Evolutionary conservation across 2,329 filamentous ascomycete species (phyloP), one percentile per base, ranked within the genome.

Genomic region (Plectosphaerella cucumerina): DNA sequence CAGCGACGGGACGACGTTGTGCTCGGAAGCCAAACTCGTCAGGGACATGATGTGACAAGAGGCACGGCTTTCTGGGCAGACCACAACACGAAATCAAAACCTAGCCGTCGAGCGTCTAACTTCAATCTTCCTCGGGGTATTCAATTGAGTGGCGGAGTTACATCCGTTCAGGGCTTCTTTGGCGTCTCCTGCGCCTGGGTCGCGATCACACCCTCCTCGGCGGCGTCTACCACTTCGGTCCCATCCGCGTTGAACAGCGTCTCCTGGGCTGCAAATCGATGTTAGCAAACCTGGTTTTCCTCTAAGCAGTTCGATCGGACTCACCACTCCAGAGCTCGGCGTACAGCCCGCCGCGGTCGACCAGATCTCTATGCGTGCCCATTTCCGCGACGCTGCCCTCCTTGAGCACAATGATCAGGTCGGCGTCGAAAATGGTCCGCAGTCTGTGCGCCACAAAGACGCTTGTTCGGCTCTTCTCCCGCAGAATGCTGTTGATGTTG

Each of bases 371-470:
- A 68, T 99, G 94, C 15, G 89, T 96, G 14, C 94, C 94, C 67
- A 82, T 84, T 72, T 97, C 94, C 3, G 86, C 90, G n/a, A 97
- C 91, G 14, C 75, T 76, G 0, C 94, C 94, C 53, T 89, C 85
- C 64, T 86, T 87, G 51, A 97, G 73, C 35, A 97, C 94, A 60
- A 97, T 92, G 60, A 97, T 97, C 60, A 92, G 74, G 69, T 97
- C 89, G 37, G 89, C 89, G 62, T 97, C 94, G 62, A 89, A 96
- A 58, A 99, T 97, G 0, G 94, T 97, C 48, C 93, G 82, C 53
- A 99, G 72, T 17, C 94, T 82, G 68, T 97, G 94, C 6, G 94
- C 94, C 5, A 99, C 88, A 64, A 97, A 97, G 1, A 99, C 89
- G 59, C 91, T 97, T 1, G 94, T 97, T 51, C 92, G 82, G 3